Conservation (phyloP, 768 basidiomycete species). For the Boletus reticulatus region DNA sequence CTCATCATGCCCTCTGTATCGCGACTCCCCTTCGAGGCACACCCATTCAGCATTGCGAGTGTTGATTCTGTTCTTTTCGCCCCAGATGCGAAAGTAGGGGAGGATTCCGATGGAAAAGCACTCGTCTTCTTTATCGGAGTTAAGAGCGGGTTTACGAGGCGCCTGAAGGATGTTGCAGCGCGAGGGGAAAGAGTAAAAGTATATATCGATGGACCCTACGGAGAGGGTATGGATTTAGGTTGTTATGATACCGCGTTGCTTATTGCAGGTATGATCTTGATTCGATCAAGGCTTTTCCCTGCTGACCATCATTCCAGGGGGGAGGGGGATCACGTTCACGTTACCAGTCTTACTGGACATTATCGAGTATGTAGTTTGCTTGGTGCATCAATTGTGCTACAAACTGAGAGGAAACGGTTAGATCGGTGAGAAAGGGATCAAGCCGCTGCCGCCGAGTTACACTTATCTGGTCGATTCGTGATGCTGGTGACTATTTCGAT, state of each 20-base stretch:
- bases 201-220: conserved; percentile 59
- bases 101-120: conserved; percentile 29
- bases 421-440: conserved; percentile 15
- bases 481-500: conserved; percentile 28
- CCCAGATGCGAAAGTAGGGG: background rate
- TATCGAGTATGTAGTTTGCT: conserved; percentile 34
- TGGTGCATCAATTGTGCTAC: background rate
- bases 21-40: conserved; percentile 44
- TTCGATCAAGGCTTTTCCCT: background rate
- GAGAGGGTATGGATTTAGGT: conserved; percentile 37
- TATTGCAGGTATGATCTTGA: conserved; percentile 40
- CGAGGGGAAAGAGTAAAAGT: conserved; percentile 37
- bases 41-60: conserved; percentile 58
- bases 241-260: conserved; percentile 45
- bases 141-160: conserved; percentile 53
- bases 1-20: conserved; percentile 47
- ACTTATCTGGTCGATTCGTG: conserved; percentile 45
- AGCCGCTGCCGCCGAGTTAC: conserved; percentile 32
- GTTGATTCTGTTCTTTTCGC: conserved; percentile 23
- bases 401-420: background rate
- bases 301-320: conserved; percentile 31
- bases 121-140: conserved; percentile 57
- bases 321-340: conserved; percentile 49
- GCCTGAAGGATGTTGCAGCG: conserved; percentile 35
- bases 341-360: conserved; percentile 44